Base-by-base conservation (phyloP, 345 rosid genomes). In the Aethionema arabicum region DNA sequence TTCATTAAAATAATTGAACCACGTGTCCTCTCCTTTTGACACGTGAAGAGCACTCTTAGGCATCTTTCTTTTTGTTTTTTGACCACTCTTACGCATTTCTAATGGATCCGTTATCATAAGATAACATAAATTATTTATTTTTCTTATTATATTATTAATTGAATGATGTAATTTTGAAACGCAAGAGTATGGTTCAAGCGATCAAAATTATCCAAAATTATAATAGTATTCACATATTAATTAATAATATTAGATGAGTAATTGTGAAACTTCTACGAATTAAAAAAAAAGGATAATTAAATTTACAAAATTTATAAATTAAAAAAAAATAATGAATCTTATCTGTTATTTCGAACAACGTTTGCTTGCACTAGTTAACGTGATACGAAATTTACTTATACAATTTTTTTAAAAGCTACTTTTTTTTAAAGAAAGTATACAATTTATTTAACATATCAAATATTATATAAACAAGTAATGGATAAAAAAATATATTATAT, bases 51-150 rank as follows among this genome's bases (percentile, higher is more conserved):
- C 74, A 69, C 73, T 61, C 62, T 15, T 37, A 14, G 31, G 50
- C 56, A 53, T 32, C 27, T 21, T 21, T 21, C 27, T 21, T 21
- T 21, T 21, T 21, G 27, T 38, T 45, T 47, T 52, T 44, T 59
- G 14, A 47, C 61, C 66, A 52, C 72, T 54, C 54, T 44, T 47
- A 44, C 56, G 73, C 67, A 68, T 41, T 61, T 68, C 67, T 68
- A 32, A 51, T 21, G 16, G 41, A 30, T 68, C 36, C 61, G 31
- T 53, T 60, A 54, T 53, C 67, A 61, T 68, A 45, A 69, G 66
- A 61, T 68, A 68, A 69, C 31, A 62, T 62, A 47, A 54, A 46
- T 0, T 55, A 54, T 10, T 3, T 11, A 11, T 16, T 36, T 32
- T 43, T 65, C 13, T 21, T 43, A 32, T 63, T 40, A 8, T 11